Evolutionary conservation across 371 early-diverging fungal species (phyloP).

Genomic region (Apophysomyces trapeziformis): DNA sequence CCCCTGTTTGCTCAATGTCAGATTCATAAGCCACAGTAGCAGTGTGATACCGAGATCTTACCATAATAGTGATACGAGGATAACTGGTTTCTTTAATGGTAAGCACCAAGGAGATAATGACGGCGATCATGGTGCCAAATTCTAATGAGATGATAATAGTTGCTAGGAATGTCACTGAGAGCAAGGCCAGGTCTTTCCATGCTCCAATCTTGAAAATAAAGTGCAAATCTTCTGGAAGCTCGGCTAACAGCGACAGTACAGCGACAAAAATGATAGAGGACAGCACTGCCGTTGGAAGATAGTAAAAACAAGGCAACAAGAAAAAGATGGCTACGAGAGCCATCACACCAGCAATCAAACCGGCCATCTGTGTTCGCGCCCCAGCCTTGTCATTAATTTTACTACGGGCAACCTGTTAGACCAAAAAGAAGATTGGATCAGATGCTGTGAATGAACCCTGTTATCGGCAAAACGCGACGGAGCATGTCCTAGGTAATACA

Average conservation of each 20-base stretch:
- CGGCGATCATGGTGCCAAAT: slow-evolving; percentile 88
- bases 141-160: slow-evolving; percentile 89
- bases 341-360: slow-evolving; percentile 75
- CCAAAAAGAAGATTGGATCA: background rate
- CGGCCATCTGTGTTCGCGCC: slow-evolving; percentile 88
- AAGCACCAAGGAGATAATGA: slow-evolving; percentile 82
- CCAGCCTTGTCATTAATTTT: slow-evolving; percentile 90
- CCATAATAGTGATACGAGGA: slow-evolving; percentile 75
- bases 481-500: slow-evolving; percentile 29
- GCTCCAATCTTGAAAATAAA: slow-evolving; percentile 86
- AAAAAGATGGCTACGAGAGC: slow-evolving; percentile 79
- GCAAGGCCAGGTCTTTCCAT: slow-evolving; percentile 83
- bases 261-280: slow-evolving; percentile 89
- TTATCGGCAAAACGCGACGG: slow-evolving; percentile 56
- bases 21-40: background rate
- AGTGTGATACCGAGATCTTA: slow-evolving; percentile 8
- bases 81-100: slow-evolving; percentile 90
- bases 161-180: slow-evolving; percentile 79
- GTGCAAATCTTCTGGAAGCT: slow-evolving; percentile 77
- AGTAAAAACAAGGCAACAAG: slow-evolving; percentile 82
- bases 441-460: background rate
- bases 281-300: slow-evolving; percentile 85
- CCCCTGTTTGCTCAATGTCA: slow-evolving; percentile 16
- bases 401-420: slow-evolving; percentile 73
- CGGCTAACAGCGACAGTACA: slow-evolving; percentile 79